Evolutionary conservation across 1,139 yeast genomes (phyloP).

Genomic region (Diutina neorugosa): DNA sequence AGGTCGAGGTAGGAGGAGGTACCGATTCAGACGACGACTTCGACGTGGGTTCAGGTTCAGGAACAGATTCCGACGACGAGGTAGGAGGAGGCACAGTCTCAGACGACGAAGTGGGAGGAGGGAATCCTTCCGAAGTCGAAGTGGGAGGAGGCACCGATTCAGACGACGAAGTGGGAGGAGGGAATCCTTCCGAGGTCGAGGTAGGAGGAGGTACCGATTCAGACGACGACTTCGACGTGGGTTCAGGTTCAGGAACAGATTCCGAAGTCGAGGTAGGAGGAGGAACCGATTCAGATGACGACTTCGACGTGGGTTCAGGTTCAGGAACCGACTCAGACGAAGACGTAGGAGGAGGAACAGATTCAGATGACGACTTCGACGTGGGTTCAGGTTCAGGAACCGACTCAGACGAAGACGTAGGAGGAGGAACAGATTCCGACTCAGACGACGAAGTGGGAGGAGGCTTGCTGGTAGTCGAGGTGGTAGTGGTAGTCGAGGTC

Average conservation of each 20-base stretch:
- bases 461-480: background rate
- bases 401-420: background rate
- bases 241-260: too few relatives aligned
- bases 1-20: too few relatives aligned
- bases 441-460: background rate
- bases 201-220: too few relatives aligned
- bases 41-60: background rate
- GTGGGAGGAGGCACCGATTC: background rate
- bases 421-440: background rate
- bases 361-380: background rate
- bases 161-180: too few relatives aligned
- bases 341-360: background rate
- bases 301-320: background rate
- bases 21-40: too few relatives aligned
- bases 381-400: too few relatives aligned
- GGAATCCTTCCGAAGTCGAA: background rate
- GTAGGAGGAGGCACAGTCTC: background rate
- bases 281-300: background rate
- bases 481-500: background rate
- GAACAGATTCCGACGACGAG: background rate
- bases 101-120: background rate
- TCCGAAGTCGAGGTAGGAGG: background rate
- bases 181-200: too few relatives aligned
- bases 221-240: background rate
- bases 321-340: too few relatives aligned